Evolutionary conservation across 164 flowering plant genomes (phyloP).

Genomic region (Cinnamomum chago): DNA sequence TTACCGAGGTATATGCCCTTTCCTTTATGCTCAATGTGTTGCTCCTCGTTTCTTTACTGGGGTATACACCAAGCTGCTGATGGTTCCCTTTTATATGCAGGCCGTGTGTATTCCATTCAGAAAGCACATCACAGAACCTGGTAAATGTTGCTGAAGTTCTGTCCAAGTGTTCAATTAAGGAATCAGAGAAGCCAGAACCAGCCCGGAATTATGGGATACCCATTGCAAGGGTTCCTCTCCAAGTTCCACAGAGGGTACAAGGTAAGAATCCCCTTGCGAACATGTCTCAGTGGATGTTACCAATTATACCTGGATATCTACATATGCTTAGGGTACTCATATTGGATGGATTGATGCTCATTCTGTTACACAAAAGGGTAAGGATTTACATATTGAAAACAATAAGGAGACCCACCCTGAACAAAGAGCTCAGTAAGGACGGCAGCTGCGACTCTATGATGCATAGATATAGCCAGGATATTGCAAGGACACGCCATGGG

Average conservation of each 20-base stretch:
- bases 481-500: too few species aligned
- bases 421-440: too few species aligned
- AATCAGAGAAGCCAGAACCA: slow-evolving; percentile 45
- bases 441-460: too few species aligned
- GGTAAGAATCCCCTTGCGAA: slow-evolving; percentile 25
- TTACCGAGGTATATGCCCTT: slow-evolving; percentile 71
- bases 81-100: slow-evolving; percentile 34
- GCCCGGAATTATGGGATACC: slow-evolving; percentile 54
- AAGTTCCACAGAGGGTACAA: slow-evolving; percentile 64
- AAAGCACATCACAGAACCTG: slow-evolving; percentile 43
- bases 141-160: slow-evolving; percentile 53
- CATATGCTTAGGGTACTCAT: too few species aligned
- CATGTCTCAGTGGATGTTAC: too few species aligned
- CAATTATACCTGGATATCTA: too few species aligned
- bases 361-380: too few species aligned
- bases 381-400: too few species aligned
- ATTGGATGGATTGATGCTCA: too few species aligned
- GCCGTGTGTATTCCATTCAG: slow-evolving; percentile 70
- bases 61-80: neutral
- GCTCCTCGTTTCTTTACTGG: neutral
- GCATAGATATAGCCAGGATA: too few species aligned
- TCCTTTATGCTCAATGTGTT: neutral
- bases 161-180: slow-evolving; percentile 72
- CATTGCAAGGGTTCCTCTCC: slow-evolving; percentile 63
- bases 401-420: too few species aligned